Evolutionary conservation across 208 protist species (phyloP), one percentile per base, ranked within the genome.

Genomic region (Novymonas esmeraldas): DNA sequence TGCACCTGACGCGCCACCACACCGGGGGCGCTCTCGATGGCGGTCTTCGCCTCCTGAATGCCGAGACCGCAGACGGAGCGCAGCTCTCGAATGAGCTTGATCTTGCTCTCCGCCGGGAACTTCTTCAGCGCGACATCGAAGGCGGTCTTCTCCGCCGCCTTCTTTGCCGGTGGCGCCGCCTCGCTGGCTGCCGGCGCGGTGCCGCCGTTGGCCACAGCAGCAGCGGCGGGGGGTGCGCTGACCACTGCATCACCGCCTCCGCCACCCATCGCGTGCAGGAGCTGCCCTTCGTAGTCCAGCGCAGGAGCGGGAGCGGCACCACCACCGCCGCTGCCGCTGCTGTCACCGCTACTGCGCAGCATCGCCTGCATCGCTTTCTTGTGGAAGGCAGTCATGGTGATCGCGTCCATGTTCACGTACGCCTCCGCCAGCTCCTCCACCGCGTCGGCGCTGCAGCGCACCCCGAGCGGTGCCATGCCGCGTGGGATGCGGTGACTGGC

Each of bases 71-170:
- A 89, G 22, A 89, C 81, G 22, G 79, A 65, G 33, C 89, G 85
- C 14, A 92, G 82, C 71, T 95, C 89, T 73, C 92, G 92, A 65
- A 95, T 95, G 6, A 92, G 73, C 72, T 95, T 92, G 36, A 95
- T 76, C 71, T 92, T 92, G 60, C 82, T 92, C 50, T 85, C 81
- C 16, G 85, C 69, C 7, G 84, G 70, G 55, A 76, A 95, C 64
- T 81, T 84, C 46, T 82, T 86, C 29, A 95, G 71, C 22, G 89
- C 82, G 5, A 95, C 70, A 48, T 92, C 85, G 51, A 80, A 90
- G 5, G 82, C 76, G 2, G 45, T 73, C 64, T 92, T 92, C 26
- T 78, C 85, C 60, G 85, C 82, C 49, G 84, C 84, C 81, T 90
- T 92, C 10, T 54, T 73, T 0, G 74, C 38, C 2, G 73, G 28